phyloP scores from a whole-genome alignment of 2,329 filamentous ascomycete species.

The Neonectria neomacrospora region DNA sequence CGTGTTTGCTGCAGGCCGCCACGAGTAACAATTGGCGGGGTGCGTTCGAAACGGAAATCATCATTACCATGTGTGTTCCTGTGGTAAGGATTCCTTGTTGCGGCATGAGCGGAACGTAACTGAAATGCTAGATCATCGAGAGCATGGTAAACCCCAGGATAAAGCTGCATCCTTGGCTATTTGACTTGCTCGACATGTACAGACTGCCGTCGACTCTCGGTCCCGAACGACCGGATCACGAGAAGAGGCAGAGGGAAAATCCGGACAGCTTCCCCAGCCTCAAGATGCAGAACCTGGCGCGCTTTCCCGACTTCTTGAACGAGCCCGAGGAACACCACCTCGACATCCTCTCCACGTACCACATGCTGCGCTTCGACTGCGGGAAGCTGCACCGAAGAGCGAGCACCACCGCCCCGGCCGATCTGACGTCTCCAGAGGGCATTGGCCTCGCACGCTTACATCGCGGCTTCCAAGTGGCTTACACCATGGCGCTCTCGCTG shows the following conservation, averaged over 20 bases:
- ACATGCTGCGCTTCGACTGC: conserved; percentile 32
- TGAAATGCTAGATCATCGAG: conserved; percentile 44
- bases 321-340: conserved; percentile 31
- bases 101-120: neutral
- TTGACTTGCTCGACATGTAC: conserved; percentile 23
- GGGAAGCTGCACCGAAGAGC: conserved; percentile 7
- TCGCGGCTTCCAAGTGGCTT: conserved; percentile 27
- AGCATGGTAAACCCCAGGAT: conserved; percentile 46
- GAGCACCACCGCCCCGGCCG: neutral
- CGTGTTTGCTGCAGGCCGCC: conserved; percentile 46
- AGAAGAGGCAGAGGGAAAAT: conserved; percentile 1
- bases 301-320: conserved; percentile 35
- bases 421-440: conserved; percentile 4
- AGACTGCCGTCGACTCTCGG: conserved; percentile 10
- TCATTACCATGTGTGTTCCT: conserved; percentile 46
- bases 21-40: conserved; percentile 40
- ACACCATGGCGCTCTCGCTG: conserved; percentile 35
- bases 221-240: conserved; percentile 14
- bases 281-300: conserved; percentile 25
- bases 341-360: conserved; percentile 33
- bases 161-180: conserved; percentile 39
- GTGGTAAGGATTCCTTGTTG: conserved; percentile 43
- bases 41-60: conserved; percentile 44
- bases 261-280: conserved; percentile 19
- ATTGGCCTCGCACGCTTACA: conserved; percentile 5